phyloP scores from a whole-genome alignment of 1,139 yeast species.

The Lipomyces yarrowii region DNA sequence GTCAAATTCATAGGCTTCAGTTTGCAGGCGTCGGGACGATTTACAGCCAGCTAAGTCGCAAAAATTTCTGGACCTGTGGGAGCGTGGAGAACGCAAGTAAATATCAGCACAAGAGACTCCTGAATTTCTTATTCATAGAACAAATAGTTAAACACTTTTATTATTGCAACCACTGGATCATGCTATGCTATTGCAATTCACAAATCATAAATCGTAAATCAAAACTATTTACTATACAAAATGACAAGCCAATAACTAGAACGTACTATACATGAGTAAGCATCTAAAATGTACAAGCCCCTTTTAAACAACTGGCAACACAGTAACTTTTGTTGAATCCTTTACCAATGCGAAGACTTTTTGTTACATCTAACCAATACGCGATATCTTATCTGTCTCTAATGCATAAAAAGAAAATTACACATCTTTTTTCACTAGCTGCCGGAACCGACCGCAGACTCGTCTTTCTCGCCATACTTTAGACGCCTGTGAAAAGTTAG shows the following conservation, averaged over 20 bases:
- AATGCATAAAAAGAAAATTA: neutral
- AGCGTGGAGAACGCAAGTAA: neutral
- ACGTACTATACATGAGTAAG: neutral
- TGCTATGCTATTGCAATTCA: neutral
- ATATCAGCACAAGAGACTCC: neutral
- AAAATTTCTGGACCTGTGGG: neutral
- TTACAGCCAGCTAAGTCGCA: neutral
- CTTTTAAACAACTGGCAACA: neutral
- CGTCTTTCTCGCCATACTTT: neutral
- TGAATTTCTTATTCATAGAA: neutral
- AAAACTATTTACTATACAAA: neutral
- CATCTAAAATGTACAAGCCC: neutral
- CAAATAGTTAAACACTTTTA: neutral
- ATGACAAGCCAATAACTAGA: neutral
- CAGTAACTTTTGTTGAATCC: neutral
- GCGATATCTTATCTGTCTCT: neutral
- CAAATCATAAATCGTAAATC: neutral
- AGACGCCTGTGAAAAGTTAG: neutral
- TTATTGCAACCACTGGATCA: neutral
- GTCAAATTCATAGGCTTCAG: neutral
- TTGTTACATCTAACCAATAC: neutral
- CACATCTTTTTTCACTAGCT: neutral
- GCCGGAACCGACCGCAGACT: neutral
- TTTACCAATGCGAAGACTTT: neutral
- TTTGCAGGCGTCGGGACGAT: neutral